Evolutionary conservation across 1,284 basidiomycete species (phyloP).

Genomic region (Ceratobasidium sp.): DNA sequence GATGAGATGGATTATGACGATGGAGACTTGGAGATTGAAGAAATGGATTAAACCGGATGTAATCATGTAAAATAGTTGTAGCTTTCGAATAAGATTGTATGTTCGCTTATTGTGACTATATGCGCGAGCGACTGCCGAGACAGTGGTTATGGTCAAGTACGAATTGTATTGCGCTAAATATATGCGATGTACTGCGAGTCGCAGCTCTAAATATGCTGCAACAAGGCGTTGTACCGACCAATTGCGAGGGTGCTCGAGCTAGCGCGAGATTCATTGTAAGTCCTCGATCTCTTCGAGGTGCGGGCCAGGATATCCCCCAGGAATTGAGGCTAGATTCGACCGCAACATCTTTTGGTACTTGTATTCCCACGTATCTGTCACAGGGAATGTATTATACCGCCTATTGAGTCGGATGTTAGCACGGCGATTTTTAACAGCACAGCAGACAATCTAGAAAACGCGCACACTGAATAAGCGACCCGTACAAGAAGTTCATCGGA

Average conservation of each 20-base stretch:
- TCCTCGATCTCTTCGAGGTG: not conserved
- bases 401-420: not conserved
- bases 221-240: no score
- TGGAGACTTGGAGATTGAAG: slow-evolving; percentile 78
- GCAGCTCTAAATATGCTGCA: not conserved
- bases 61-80: slow-evolving; percentile 10
- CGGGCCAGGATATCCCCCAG: not conserved
- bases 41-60: slow-evolving; percentile 71
- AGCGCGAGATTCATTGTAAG: not conserved
- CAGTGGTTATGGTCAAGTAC: not conserved
- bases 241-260: not conserved
- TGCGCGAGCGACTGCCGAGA: not conserved
- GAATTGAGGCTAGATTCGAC: not conserved
- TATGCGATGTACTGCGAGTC: not conserved
- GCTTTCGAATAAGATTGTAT: not conserved
- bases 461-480: not conserved
- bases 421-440: no score
- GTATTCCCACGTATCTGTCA: not conserved
- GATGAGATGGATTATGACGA: slow-evolving; percentile 73
- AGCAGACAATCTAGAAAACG: not conserved
- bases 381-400: not conserved
- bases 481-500: not conserved
- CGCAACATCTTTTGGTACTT: not conserved
- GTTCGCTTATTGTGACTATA: not conserved
- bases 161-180: no score